A percentile compares a stretch with the other conserved stretches of the same genome.
phyloP scores from a whole-genome alignment of 306 rosid species.

The Rubus parviflorus region DNA sequence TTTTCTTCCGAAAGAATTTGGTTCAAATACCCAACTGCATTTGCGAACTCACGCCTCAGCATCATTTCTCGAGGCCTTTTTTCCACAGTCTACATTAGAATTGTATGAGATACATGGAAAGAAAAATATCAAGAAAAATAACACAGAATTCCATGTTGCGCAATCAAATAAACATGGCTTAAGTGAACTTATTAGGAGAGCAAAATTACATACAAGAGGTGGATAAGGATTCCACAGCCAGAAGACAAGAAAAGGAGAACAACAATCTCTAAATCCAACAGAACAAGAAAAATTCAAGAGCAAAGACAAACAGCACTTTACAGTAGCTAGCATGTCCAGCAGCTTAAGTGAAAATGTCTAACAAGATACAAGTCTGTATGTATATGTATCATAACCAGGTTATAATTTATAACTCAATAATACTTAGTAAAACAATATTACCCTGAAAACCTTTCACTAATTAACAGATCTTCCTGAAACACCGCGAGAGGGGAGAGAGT shows the following conservation, averaged over 20 bases:
- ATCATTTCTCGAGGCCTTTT: slow-evolving; percentile 99
- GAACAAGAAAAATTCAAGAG: background rate
- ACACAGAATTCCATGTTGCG: background rate
- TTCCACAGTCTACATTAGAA: slow-evolving; percentile 73
- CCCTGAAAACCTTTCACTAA: background rate
- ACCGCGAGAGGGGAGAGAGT: background rate
- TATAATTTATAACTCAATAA: background rate
- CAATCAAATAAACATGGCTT: background rate
- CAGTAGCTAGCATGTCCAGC: background rate
- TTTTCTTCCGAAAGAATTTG: slow-evolving; percentile 68
- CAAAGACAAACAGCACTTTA: background rate
- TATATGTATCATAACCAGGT: background rate
- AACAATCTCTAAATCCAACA: background rate
- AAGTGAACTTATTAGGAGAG: background rate
- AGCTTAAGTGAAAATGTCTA: background rate
- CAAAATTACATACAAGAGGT: background rate
- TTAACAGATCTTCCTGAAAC: background rate
- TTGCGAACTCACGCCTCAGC: slow-evolving; percentile 93
- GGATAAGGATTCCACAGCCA: background rate
- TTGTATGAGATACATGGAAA: slow-evolving; percentile 23
- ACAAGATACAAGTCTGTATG: background rate
- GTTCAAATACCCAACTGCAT: slow-evolving; percentile 90
- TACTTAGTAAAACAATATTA: background rate
- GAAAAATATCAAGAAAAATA: slow-evolving; percentile 11
- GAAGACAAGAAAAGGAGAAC: background rate